phyloP scores from a whole-genome alignment of 768 basidiomycete genomes.

The Suillus occidentalis region DNA sequence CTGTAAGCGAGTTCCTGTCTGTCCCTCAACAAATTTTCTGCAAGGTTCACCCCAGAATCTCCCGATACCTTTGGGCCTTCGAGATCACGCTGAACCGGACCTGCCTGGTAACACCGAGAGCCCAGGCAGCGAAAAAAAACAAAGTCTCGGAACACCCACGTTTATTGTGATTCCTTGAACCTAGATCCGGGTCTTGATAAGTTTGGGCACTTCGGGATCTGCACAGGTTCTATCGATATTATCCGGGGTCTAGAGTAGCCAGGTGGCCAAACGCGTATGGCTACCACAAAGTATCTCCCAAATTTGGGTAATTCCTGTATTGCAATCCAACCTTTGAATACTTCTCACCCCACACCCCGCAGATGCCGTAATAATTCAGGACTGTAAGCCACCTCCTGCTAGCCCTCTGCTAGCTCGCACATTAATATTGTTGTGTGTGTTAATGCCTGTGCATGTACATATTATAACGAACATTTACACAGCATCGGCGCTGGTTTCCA shows the following conservation, averaged over 20 bases:
- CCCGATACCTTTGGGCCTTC: too few species aligned
- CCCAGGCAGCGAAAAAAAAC: not conserved
- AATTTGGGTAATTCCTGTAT: not conserved
- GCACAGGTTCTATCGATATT: not conserved
- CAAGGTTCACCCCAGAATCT: not conserved
- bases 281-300: not conserved
- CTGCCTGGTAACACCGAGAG: not conserved
- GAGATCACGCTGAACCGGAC: not conserved
- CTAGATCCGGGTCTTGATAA: not conserved
- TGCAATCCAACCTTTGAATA: not conserved
- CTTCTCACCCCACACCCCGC: conserved; percentile 6
- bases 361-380: not conserved
- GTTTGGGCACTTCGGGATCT: not conserved
- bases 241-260: not conserved
- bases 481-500: not conserved
- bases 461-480: not conserved
- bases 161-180: not conserved
- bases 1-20: not conserved
- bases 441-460: not conserved
- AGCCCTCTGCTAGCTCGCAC: not conserved
- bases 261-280: not conserved
- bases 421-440: not conserved
- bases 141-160: not conserved
- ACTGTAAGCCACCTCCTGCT: not conserved
- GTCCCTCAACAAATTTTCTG: not conserved